Evolutionary conservation across 1,139 yeast genomes (phyloP), one percentile per base, ranked within the genome.

Genomic region (Taphrina wiesneri): DNA sequence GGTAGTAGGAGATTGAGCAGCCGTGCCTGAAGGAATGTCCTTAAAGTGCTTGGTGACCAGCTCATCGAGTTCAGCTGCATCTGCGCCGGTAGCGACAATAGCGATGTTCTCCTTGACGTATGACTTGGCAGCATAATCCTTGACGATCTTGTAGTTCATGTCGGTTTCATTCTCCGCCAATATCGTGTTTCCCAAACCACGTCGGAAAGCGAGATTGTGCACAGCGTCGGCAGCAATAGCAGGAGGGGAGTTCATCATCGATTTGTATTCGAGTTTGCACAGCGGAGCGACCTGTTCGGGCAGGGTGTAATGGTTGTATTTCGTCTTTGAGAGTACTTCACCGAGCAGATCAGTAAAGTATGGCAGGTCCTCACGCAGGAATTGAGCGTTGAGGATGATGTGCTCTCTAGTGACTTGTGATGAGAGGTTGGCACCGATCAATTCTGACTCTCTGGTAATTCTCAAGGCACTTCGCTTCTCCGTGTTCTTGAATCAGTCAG

Each of bases 391-490:
- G 75, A 93, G 84, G 70, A 88, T 84, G 71, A 95, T 83, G 74
- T 87, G 82, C 77, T 93, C 98, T 81, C 97, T 88, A 76, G 90
- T 85, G 72, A 90, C 87, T 67, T 77, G 74, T 59, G 96, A 81
- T 62, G 83, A 76, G 77, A 90, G 85, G 70, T 79, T 79, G 75
- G 97, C 98, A 71, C 99, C 99, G 73, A 93, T 83, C 72, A 93
- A 85, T 81, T 95, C 99, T 67, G 93, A 81, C 80, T 95, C 99
- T 79, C 99, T 88, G 74, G 92, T 88, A 75, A 92, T 83, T 81
- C 99, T 89, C 76, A 93, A 83, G 36, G 96, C 97, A 41, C 96
- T 88, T 78, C 91, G 90, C 73, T 85, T 77, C 71, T 83, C 82
- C 70, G 97, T 91, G 82, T 88, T 88, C 78, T 89, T 72, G 17